Conservation (phyloP, 192 early-diverging fungal genomes). For the Coemansia interrupta region DNA sequence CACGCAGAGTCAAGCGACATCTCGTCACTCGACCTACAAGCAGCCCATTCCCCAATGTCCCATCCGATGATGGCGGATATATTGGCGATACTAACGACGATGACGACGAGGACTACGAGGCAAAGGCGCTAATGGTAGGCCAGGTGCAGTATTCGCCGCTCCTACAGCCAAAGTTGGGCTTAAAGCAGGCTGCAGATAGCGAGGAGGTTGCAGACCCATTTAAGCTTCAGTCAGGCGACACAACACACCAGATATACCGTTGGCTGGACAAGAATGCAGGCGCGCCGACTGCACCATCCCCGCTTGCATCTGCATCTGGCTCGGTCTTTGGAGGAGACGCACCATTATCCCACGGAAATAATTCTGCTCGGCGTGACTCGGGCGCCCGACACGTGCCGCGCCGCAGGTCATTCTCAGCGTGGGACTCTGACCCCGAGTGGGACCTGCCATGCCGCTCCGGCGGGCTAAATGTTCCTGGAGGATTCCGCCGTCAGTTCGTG, state of each 20-base stretch:
- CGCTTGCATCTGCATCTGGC: conserved; percentile 4
- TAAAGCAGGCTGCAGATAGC: conserved; percentile 4
- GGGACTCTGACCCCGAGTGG: conserved; percentile 51
- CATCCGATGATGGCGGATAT: conserved; percentile 40
- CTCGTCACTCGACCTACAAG: conserved; percentile 60
- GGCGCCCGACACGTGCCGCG: conserved; percentile 48
- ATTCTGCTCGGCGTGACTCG: conserved; percentile 54
- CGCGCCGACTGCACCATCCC: conserved; percentile 3
- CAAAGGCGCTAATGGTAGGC: conserved; percentile 17
- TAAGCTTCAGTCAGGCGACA: conserved; percentile 68
- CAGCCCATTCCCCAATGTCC: conserved; percentile 10
- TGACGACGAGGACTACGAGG: conserved; percentile 28
- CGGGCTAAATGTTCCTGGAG: conserved; percentile 73
- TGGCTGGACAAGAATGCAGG: conserved; percentile 65
- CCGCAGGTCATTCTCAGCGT: conserved; percentile 45
- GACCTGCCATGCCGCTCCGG: conserved; percentile 29
- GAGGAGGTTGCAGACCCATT: conserved; percentile 46
- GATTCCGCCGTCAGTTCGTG: conserved; percentile 88
- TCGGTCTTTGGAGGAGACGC: conserved; percentile 14
- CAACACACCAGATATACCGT: conserved; percentile 88
- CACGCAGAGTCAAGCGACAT: conserved; percentile 66
- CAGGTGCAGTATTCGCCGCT: conserved; percentile 3
- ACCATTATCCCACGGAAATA: conserved; percentile 4
- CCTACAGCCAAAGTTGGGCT: too few species aligned
- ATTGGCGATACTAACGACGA: conserved; percentile 44